Evolutionary conservation across 2,329 filamentous ascomycete species (phyloP).

Genomic region (Ilyonectria sp.): DNA sequence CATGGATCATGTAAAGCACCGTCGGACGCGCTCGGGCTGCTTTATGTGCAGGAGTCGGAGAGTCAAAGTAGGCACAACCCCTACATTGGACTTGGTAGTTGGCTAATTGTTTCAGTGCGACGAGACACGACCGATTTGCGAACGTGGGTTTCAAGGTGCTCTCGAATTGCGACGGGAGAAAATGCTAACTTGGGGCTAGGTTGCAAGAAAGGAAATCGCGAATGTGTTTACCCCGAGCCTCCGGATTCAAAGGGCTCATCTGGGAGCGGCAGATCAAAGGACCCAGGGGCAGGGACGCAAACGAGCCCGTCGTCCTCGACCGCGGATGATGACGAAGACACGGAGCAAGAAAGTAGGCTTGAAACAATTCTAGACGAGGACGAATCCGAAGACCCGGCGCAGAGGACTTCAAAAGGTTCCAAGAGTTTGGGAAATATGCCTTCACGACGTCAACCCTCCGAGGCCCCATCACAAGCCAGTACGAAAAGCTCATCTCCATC

Average conservation of each 20-base stretch:
- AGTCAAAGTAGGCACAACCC: slow-evolving; percentile 76
- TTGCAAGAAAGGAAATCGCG: slow-evolving; percentile 91
- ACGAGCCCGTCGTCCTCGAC: slow-evolving; percentile 69
- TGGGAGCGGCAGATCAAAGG: slow-evolving; percentile 53
- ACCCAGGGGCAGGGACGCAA: slow-evolving; percentile 54
- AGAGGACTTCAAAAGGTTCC: slow-evolving; percentile 35
- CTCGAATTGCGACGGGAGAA: neutral
- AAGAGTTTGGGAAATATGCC: slow-evolving; percentile 5
- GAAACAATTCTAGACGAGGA: slow-evolving; percentile 71
- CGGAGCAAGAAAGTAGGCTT: slow-evolving; percentile 60
- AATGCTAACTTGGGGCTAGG: slow-evolving; percentile 63
- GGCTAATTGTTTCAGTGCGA: slow-evolving; percentile 78
- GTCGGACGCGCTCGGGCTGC: slow-evolving; percentile 93
- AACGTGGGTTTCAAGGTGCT: slow-evolving; percentile 67
- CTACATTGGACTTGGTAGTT: slow-evolving; percentile 1
- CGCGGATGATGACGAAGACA: slow-evolving; percentile 65
- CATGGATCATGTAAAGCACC: slow-evolving; percentile 85
- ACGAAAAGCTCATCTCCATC: slow-evolving; percentile 69
- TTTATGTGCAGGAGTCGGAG: slow-evolving; percentile 90
- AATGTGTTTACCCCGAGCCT: slow-evolving; percentile 90
- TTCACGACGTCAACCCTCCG: slow-evolving; percentile 61
- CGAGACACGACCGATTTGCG: slow-evolving; percentile 88
- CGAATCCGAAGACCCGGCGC: slow-evolving; percentile 58
- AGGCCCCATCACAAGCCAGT: slow-evolving; percentile 67
- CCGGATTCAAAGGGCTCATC: slow-evolving; percentile 60